Conservation (phyloP, 441 rosid genomes). For the Capsella rubella region DNA sequence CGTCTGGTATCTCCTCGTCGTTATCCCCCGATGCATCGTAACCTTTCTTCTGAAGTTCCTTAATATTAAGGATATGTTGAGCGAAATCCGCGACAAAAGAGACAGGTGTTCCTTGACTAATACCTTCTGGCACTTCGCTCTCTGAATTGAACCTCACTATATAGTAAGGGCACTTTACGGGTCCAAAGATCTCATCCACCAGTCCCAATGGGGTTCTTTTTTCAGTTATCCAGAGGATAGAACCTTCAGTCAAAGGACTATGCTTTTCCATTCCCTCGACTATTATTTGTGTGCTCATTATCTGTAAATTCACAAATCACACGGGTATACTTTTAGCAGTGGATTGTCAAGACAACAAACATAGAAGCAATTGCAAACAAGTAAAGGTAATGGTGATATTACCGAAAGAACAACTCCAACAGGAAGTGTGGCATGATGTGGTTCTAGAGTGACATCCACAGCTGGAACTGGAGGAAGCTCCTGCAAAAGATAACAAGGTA, state of each 20-base stretch:
- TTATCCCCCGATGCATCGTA: slow-evolving; percentile 97
- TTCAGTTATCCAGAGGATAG: slow-evolving; percentile 87
- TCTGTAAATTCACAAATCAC: slow-evolving; percentile 51
- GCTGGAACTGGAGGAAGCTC: slow-evolving; percentile 85
- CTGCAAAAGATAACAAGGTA: slow-evolving; percentile 45
- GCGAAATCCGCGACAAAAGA: slow-evolving; percentile 89
- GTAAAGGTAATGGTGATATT: slow-evolving; percentile 10
- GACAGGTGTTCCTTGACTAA: slow-evolving; percentile 65
- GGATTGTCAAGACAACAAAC: slow-evolving; percentile 24
- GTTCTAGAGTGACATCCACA: slow-evolving; percentile 65
- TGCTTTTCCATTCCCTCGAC: slow-evolving; percentile 90
- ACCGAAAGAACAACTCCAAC: slow-evolving; percentile 90
- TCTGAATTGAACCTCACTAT: slow-evolving; percentile 92
- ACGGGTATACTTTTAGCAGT: slow-evolving; percentile 10
- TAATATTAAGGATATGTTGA: slow-evolving; percentile 69
- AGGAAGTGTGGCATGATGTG: slow-evolving; percentile 71
- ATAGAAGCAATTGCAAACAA: slow-evolving; percentile 22
- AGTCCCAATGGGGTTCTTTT: slow-evolving; percentile 71
- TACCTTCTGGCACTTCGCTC: slow-evolving; percentile 72
- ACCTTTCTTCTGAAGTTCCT: slow-evolving; percentile 86
- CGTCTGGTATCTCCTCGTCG: slow-evolving; percentile 87
- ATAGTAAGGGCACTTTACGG: slow-evolving; percentile 87
- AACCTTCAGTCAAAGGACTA: slow-evolving; percentile 86
- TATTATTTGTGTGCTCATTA: slow-evolving; percentile 75
- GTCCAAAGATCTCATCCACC: slow-evolving; percentile 96